Conservation (phyloP, 1,284 basidiomycete genomes). For the Boletus holoroseus region DNA sequence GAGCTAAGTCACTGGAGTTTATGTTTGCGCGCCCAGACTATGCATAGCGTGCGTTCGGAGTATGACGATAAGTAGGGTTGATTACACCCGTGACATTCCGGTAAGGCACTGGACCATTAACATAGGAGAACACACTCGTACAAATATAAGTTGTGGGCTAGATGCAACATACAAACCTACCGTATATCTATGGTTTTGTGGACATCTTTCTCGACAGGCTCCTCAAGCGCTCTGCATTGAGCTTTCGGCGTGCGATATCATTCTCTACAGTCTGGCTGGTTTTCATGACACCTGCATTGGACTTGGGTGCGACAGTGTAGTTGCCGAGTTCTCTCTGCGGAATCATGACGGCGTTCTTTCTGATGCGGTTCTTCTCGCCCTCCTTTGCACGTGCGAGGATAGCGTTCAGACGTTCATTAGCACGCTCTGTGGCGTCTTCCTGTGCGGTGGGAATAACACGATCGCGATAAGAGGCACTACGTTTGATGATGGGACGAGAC, state of each 20-base stretch:
- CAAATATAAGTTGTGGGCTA: slow-evolving; percentile 4
- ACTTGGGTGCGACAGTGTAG: slow-evolving; percentile 69
- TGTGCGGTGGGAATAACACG: slow-evolving; percentile 55
- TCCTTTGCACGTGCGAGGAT: slow-evolving; percentile 68
- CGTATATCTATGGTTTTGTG: slow-evolving; percentile 16
- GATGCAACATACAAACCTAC: neutral
- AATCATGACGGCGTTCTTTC: slow-evolving; percentile 74
- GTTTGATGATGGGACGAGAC: slow-evolving; percentile 94
- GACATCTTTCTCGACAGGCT: slow-evolving; percentile 46
- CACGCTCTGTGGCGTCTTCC: slow-evolving; percentile 34
- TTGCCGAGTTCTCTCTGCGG: slow-evolving; percentile 63
- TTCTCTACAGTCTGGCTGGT: slow-evolving; percentile 50
- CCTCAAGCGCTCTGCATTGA: slow-evolving; percentile 65
- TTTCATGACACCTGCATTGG: slow-evolving; percentile 45
- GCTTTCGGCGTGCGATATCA: slow-evolving; percentile 64
- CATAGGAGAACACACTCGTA: slow-evolving; percentile 1
- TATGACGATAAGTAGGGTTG: neutral
- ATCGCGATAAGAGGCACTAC: slow-evolving; percentile 80
- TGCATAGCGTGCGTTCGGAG: neutral
- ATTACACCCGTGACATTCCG: neutral
- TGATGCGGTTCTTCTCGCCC: slow-evolving; percentile 58
- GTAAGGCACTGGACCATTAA: neutral
- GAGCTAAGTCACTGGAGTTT: neutral
- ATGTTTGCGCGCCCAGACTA: neutral
- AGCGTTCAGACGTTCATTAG: slow-evolving; percentile 54